Conservation (phyloP, 2,329 filamentous ascomycete species). For the Aspergillus tubingensis region DNA sequence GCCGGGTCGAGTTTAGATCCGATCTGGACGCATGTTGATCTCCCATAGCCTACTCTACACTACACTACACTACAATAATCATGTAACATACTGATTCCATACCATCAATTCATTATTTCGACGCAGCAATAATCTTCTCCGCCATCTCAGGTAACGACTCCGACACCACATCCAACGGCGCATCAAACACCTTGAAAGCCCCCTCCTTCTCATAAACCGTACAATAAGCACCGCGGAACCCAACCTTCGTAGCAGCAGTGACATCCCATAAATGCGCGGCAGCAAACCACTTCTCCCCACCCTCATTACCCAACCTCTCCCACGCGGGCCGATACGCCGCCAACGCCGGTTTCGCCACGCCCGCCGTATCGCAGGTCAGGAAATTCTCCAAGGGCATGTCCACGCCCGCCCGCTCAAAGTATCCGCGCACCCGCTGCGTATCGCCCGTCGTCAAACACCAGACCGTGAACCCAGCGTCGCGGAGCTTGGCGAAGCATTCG, state of each 20-base stretch:
- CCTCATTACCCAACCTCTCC: conserved; percentile 40
- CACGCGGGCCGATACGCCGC: conserved; percentile 50
- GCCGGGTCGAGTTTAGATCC: neutral
- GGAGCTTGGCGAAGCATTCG: conserved; percentile 45
- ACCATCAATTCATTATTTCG: neutral
- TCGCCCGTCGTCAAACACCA: conserved; percentile 60
- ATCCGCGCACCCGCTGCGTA: conserved; percentile 52
- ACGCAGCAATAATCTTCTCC: conserved; percentile 26
- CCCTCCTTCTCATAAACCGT: conserved; percentile 56
- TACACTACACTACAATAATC: neutral
- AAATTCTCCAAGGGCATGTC: conserved; percentile 56
- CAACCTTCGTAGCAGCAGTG: conserved; percentile 52
- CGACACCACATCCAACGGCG: conserved; percentile 54
- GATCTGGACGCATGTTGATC: neutral
- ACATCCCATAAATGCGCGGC: conserved; percentile 65
- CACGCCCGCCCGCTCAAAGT: conserved; percentile 53
- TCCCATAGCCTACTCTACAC: neutral
- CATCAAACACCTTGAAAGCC: conserved; percentile 52
- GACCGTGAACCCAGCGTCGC: conserved; percentile 52
- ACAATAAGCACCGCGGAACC: conserved; percentile 58
- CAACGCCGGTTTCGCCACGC: conserved; percentile 54
- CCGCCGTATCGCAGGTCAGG: conserved; percentile 52
- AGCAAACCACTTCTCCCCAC: conserved; percentile 56
- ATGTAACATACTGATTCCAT: neutral
- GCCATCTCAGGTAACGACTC: conserved; percentile 54